Conservation (phyloP, 352 stramenopile species). For the Pythium utonaiense region DNA sequence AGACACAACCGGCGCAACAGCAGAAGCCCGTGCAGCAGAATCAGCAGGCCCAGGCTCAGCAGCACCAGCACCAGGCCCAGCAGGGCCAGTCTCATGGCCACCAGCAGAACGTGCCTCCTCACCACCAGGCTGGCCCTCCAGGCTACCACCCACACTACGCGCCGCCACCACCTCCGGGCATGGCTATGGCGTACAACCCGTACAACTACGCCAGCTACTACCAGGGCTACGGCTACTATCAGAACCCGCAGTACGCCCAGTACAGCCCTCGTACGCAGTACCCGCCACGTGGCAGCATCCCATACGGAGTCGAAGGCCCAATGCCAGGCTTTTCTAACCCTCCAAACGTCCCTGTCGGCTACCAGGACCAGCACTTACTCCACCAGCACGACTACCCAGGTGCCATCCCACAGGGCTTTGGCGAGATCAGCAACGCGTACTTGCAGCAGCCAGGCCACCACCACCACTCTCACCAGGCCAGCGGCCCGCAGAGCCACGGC, state of each 20-base stretch:
- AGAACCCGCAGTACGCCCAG: slow-evolving; percentile 84
- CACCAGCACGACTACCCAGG: slow-evolving; percentile 82
- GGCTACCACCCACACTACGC: slow-evolving; percentile 82
- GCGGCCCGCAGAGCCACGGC: slow-evolving; percentile 55
- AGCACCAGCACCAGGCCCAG: slow-evolving; percentile 27
- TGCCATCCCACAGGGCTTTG: slow-evolving; percentile 73
- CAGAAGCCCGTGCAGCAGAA: slow-evolving; percentile 26
- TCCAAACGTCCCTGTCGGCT: slow-evolving; percentile 67
- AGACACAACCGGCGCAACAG: slow-evolving; percentile 27
- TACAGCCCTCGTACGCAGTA: slow-evolving; percentile 87
- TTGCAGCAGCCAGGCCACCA: slow-evolving; percentile 57
- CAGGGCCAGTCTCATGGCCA: slow-evolving; percentile 23
- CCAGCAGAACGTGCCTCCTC: slow-evolving; percentile 49
- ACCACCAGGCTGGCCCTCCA: slow-evolving; percentile 65
- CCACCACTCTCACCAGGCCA: slow-evolving; percentile 42
- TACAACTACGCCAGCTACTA: slow-evolving; percentile 88
- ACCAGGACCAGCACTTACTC: slow-evolving; percentile 83
- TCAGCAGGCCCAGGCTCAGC: slow-evolving; percentile 18
- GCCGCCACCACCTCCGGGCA: slow-evolving; percentile 76
- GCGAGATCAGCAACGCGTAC: slow-evolving; percentile 77
- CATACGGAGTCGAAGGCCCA: slow-evolving; percentile 79
- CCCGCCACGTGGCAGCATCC: slow-evolving; percentile 74
- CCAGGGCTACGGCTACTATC: slow-evolving; percentile 86
- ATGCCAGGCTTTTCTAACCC: slow-evolving; percentile 79
- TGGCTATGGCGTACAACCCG: slow-evolving; percentile 86